These are phyloP conservation scores for Penicillium angulare DNA, from an alignment of 495 filamentous ascomycete species.

Conservation along the genomic window DNA sequence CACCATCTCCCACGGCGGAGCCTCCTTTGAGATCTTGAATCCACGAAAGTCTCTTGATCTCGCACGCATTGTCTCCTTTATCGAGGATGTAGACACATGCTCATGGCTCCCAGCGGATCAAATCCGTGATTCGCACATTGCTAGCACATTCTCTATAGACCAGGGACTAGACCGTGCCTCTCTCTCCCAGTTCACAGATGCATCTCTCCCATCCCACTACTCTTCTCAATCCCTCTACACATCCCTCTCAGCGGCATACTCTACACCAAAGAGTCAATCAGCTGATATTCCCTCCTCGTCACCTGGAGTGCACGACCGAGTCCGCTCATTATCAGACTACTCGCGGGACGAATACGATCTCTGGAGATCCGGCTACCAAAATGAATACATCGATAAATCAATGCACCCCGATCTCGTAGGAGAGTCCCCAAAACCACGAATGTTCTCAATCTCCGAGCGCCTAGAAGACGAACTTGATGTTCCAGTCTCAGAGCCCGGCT, in stretches of 20 bases:
- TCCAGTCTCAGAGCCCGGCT: slow-evolving; percentile 7
- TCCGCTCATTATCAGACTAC: slow-evolving; percentile 25
- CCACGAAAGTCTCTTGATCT: slow-evolving; percentile 42
- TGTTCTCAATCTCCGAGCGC: slow-evolving; percentile 30
- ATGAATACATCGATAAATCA: slow-evolving; percentile 10
- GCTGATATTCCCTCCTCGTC: slow-evolving; percentile 22
- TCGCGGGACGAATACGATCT: slow-evolving; percentile 15
- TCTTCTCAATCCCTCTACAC: slow-evolving; percentile 23
- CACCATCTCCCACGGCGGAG: slow-evolving; percentile 40
- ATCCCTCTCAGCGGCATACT: slow-evolving; percentile 5
- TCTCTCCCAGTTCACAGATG: slow-evolving; percentile 29
- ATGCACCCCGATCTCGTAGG: slow-evolving; percentile 14
- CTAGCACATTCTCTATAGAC: slow-evolving; percentile 18
- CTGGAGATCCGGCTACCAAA: slow-evolving; percentile 13
- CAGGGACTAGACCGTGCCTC: slow-evolving; percentile 21
- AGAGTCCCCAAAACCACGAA: slow-evolving; percentile 20
- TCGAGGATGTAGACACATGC: slow-evolving; percentile 39
- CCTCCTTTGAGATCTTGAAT: slow-evolving; percentile 48
- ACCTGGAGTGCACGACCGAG: slow-evolving; percentile 19
- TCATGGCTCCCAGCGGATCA: slow-evolving; percentile 22
- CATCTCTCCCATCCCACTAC: slow-evolving; percentile 27
- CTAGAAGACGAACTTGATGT: slow-evolving; percentile 18
- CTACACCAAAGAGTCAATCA: slow-evolving; percentile 17
- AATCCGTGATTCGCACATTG: slow-evolving; percentile 26
- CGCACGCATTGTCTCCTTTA: slow-evolving; percentile 41